Evolutionary conservation across 23 red algal species (phyloP).

Genomic region (Gracilaria vermiculophylla): DNA sequence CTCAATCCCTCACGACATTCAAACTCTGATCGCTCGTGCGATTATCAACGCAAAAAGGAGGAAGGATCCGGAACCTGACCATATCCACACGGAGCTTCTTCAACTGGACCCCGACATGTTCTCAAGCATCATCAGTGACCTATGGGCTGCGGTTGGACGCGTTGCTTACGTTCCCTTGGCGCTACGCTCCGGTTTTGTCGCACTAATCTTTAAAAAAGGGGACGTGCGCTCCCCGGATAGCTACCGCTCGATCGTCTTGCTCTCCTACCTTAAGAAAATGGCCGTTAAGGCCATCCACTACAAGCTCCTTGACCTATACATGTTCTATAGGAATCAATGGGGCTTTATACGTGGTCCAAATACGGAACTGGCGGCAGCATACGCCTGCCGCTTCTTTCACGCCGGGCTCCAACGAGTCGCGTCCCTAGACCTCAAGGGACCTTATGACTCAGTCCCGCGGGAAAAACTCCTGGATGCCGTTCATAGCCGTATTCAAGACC

Average conservation of each 20-base stretch:
- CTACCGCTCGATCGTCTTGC: neutral
- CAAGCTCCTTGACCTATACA: neutral
- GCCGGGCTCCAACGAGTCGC: neutral
- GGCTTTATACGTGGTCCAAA: constrained; percentile 19
- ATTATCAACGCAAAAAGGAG: neutral
- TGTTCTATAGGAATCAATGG: neutral
- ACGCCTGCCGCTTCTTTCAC: neutral
- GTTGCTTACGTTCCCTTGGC: neutral
- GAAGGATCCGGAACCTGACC: constrained; percentile 26
- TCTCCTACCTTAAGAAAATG: neutral
- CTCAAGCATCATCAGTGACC: neutral
- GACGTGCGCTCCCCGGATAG: neutral
- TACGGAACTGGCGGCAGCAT: constrained; percentile 12
- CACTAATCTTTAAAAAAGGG: constrained; percentile 2
- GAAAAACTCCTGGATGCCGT: neutral
- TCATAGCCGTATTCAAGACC: neutral
- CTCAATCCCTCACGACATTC: neutral
- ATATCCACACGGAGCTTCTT: neutral
- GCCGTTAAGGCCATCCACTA: neutral
- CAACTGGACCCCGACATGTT: neutral
- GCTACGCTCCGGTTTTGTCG: neutral
- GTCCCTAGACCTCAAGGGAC: neutral
- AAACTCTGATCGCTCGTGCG: neutral
- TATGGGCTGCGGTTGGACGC: constrained; percentile 12
- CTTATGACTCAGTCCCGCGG: constrained; percentile 17